Base-by-base conservation (phyloP, 495 filamentous ascomycete genomes). In the Cercophora newfieldiana region DNA sequence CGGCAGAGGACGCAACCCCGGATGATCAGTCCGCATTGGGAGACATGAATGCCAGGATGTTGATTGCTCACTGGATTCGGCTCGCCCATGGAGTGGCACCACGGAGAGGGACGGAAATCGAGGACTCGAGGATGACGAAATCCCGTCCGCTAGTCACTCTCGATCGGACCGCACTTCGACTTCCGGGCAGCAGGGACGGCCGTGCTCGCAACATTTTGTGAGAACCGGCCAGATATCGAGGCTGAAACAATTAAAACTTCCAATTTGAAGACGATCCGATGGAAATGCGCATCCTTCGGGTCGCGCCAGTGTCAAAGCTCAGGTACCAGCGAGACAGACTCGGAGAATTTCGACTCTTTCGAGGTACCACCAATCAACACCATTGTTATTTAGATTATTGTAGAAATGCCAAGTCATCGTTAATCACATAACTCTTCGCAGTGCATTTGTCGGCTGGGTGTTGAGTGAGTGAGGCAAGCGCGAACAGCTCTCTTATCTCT, bases 331-430 rank as follows among this genome's bases (percentile, higher is more conserved):
- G 25, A 28, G 22, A 22, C 2, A 26, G 21, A n/a, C 22, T 55
- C 51, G 51, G 51, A 55, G 51, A 55, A 55, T 55, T 55, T 55
- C 51, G 25, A 28, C 26, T 21, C 21, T 19, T n/a, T 53, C 24
- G 21, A 8, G 16, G 18, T 10, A 14, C 26, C 21, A 28, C 51
- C 10, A 55, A 28, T 53, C 37, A 44, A 10, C 51, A 55, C 22
- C 10, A 26, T 26, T 22, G 21, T 18, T 26, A 55, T 28, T 22
- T 26, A 8, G 50, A 26, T 53, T 22, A 26, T 22, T 10, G 51
- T 53, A 25, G 49, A n/a, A 53, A n/a, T 53, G 51, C 51, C 51
- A 44, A 14, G 30, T 5, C 30, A 16, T 44, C 4, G 4, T 44
- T 44, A 44, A 44, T 16, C 3, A 16, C 37, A 44, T 44, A 44